Conservation (phyloP, 2,329 filamentous ascomycete species). For the Sclerotinia subarctica region DNA sequence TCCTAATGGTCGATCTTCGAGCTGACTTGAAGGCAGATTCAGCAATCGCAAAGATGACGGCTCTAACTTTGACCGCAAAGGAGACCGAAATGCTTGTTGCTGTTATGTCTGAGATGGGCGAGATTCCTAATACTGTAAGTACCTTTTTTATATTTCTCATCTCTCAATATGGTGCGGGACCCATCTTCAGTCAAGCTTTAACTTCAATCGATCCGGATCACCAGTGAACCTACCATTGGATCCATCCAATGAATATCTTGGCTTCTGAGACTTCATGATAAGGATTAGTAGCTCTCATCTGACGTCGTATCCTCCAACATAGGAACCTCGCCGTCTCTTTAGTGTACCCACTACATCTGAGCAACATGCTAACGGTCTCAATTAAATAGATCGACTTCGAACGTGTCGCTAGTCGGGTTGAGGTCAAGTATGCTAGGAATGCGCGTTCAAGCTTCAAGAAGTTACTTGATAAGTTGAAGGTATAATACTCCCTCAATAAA, state of each 20-base stretch:
- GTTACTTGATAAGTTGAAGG: constrained; percentile 29
- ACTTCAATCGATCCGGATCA: not conserved
- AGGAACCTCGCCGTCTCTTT: accelerated
- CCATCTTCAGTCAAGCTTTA: not conserved
- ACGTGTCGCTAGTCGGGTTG: constrained; percentile 40
- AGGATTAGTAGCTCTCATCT: not conserved
- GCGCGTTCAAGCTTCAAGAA: constrained; percentile 33
- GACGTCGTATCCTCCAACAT: not conserved
- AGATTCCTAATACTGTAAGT: constrained; percentile 22
- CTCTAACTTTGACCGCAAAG: constrained; percentile 18
- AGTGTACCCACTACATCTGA: not conserved
- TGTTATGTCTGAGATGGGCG: constrained; percentile 24
- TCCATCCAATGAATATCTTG: not conserved
- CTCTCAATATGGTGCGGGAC: not conserved
- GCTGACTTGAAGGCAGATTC: not conserved
- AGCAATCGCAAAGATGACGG: constrained; percentile 2
- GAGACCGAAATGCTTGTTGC: constrained; percentile 23
- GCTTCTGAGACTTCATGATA: no score
- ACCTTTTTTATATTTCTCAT: not conserved
- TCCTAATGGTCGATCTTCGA: not conserved
- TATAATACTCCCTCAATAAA: not conserved
- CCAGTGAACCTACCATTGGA: not conserved
- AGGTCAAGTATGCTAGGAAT: constrained; percentile 44
- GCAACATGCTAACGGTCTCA: not conserved
- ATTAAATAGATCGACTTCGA: constrained; percentile 41